A percentile compares a stretch with the other conserved stretches of the same genome.
Evolutionary conservation across 2,329 filamentous ascomycete genomes (phyloP).

Genomic region (Alternaria longipes): DNA sequence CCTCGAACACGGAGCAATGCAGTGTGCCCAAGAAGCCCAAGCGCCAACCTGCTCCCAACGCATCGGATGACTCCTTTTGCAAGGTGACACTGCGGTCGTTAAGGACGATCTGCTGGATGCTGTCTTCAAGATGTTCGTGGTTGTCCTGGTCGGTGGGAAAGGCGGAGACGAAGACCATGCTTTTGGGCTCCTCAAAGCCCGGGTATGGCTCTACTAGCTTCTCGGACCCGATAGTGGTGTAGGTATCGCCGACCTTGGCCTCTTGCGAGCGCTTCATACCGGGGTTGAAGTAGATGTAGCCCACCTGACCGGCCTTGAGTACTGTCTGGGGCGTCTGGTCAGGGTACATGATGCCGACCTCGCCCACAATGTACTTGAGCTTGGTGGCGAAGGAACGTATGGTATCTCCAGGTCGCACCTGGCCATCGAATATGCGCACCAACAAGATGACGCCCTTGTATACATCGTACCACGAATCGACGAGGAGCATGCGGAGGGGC

Average conservation of each 20-base stretch:
- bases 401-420: slow-evolving; percentile 81
- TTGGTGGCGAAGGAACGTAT: slow-evolving; percentile 89
- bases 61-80: slow-evolving; percentile 93
- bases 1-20: slow-evolving; percentile 99
- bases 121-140: slow-evolving; percentile 87
- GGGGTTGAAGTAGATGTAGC: slow-evolving; percentile 96
- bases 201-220: slow-evolving; percentile 80
- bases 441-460: slow-evolving; percentile 94
- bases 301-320: slow-evolving; percentile 90
- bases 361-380: slow-evolving; percentile 89
- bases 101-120: slow-evolving; percentile 89
- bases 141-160: slow-evolving; percentile 93
- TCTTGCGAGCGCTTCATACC: slow-evolving; percentile 98
- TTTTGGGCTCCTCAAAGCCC: slow-evolving; percentile 95
- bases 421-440: slow-evolving; percentile 90
- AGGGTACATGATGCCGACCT: slow-evolving; percentile 97
- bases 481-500: slow-evolving; percentile 83
- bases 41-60: slow-evolving; percentile 91
- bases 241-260: slow-evolving; percentile 95
- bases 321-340: slow-evolving; percentile 81
- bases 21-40: slow-evolving; percentile 95
- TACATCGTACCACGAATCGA: slow-evolving; percentile 98
- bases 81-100: slow-evolving; percentile 96
- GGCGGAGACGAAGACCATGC: slow-evolving; percentile 98
- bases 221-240: slow-evolving; percentile 82